A percentile compares a stretch with the other conserved stretches of the same genome.
Evolutionary conservation across 2,329 filamentous ascomycete species (phyloP).

Genomic region (Neoscytalidium dimidiatum): DNA sequence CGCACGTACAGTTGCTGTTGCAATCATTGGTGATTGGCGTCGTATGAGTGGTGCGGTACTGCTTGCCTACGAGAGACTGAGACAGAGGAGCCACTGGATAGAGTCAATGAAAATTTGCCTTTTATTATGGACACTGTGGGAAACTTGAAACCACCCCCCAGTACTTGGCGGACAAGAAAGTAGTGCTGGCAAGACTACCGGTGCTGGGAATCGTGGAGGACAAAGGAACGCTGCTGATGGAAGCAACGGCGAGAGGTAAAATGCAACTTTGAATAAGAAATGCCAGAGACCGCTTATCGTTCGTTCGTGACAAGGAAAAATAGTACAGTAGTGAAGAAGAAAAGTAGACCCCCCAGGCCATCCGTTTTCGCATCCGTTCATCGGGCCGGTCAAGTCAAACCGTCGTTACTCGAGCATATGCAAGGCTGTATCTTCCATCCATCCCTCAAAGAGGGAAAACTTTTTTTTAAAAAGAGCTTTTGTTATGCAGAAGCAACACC

Average conservation of each 20-base stretch:
- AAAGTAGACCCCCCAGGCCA: neutral
- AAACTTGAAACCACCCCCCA: too few relatives aligned
- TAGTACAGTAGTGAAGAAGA: conserved; percentile 7
- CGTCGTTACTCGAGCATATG: conserved; percentile 10
- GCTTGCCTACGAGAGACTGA: neutral
- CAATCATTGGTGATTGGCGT: too few relatives aligned
- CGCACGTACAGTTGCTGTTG: too few relatives aligned
- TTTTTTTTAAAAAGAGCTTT: conserved; percentile 2
- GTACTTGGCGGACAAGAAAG: neutral
- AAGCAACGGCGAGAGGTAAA: neutral
- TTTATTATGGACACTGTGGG: neutral
- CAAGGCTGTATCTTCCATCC: conserved; percentile 7
- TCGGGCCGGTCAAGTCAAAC: neutral
- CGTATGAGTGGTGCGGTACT: too few relatives aligned
- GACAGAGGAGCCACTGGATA: too few relatives aligned
- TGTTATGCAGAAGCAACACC: neutral
- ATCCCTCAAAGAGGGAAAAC: neutral
- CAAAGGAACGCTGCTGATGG: neutral
- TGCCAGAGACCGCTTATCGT: conserved; percentile 13
- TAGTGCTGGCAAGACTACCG: neutral
- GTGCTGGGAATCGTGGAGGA: neutral
- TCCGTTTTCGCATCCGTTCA: neutral
- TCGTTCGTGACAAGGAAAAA: conserved; percentile 1
- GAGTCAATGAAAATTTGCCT: neutral
- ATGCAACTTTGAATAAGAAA: conserved; percentile 4